Conservation (phyloP, 345 rosid genomes). For the Citrus cavaleriei region DNA sequence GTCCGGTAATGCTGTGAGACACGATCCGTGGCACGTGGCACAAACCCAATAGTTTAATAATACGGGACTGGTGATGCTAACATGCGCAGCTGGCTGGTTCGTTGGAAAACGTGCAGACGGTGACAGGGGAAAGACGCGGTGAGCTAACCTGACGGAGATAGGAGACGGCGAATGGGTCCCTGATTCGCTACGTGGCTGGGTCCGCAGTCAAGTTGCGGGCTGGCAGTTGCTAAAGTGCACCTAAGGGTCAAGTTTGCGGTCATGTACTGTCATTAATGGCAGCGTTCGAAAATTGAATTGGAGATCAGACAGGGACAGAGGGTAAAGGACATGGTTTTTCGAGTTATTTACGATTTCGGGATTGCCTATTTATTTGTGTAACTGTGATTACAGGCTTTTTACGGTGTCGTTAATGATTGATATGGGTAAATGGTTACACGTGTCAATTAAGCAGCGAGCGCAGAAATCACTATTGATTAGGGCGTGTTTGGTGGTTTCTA, state of each 20-base stretch:
- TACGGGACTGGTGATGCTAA: neutral
- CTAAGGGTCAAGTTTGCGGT: neutral
- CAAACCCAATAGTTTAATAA: neutral
- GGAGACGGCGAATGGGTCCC: conserved; percentile 25
- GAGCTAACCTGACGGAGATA: conserved; percentile 20
- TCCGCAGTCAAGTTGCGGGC: neutral
- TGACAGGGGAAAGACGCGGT: conserved; percentile 10
- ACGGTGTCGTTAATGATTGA: neutral
- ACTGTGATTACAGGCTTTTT: neutral
- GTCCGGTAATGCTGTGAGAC: conserved; percentile 16
- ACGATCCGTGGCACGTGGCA: conserved; percentile 40
- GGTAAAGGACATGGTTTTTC: neutral
- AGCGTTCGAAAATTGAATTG: neutral
- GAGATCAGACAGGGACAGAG: neutral
- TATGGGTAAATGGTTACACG: neutral
- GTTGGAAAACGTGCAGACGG: conserved; percentile 18
- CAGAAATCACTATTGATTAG: neutral
- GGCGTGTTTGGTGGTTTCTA: neutral
- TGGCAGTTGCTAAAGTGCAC: conserved; percentile 12
- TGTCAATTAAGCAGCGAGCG: neutral
- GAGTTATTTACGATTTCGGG: conserved; percentile 12
- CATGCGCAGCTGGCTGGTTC: conserved; percentile 10
- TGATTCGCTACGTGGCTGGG: neutral
- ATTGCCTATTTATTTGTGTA: neutral
- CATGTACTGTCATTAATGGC: neutral